Evolutionary conservation across 495 filamentous ascomycete genomes (phyloP).

Genomic region (Hypoxylon intermedium): DNA sequence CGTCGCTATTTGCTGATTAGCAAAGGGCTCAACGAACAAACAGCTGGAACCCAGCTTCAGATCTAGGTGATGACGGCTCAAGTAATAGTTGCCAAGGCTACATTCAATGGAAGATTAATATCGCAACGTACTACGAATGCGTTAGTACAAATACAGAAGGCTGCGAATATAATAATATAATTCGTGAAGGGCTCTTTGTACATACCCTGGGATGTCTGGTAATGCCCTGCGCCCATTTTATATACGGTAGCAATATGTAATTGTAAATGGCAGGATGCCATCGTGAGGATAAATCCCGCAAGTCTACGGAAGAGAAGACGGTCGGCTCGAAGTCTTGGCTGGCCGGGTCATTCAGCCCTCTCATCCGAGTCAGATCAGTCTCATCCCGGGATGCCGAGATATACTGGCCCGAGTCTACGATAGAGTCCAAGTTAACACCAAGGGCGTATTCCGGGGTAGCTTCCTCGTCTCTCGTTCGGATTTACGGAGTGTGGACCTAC

Average conservation of each 20-base stretch:
- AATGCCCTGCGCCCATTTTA: slow-evolving; percentile 58
- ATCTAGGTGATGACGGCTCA: background rate
- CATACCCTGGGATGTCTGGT: slow-evolving; percentile 57
- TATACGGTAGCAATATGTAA: slow-evolving; percentile 63
- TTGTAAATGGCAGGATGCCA: slow-evolving; percentile 47
- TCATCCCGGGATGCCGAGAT: slow-evolving; percentile 28
- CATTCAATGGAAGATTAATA: background rate
- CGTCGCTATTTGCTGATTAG: slow-evolving; percentile 58
- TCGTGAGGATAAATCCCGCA: slow-evolving; percentile 38
- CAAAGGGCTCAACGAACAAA: slow-evolving; percentile 1
- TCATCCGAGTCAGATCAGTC: slow-evolving; percentile 50
- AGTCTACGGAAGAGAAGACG: slow-evolving; percentile 49
- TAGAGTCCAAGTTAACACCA: slow-evolving; percentile 23
- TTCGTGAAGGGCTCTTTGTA: background rate
- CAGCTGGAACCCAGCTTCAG: background rate
- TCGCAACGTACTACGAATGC: slow-evolving; percentile 17
- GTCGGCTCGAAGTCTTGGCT: slow-evolving; percentile 47
- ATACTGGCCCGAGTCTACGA: slow-evolving; percentile 13
- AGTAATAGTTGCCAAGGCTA: background rate
- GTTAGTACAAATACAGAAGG: slow-evolving; percentile 9
- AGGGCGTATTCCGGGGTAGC: slow-evolving; percentile 4
- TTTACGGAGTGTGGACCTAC: slow-evolving; percentile 27
- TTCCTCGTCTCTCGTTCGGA: slow-evolving; percentile 15
- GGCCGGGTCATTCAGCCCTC: slow-evolving; percentile 60
- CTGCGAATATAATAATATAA: too few species aligned